Base-by-base conservation (phyloP, 1,139 yeast species). In the Zygoascus meyerae region DNA sequence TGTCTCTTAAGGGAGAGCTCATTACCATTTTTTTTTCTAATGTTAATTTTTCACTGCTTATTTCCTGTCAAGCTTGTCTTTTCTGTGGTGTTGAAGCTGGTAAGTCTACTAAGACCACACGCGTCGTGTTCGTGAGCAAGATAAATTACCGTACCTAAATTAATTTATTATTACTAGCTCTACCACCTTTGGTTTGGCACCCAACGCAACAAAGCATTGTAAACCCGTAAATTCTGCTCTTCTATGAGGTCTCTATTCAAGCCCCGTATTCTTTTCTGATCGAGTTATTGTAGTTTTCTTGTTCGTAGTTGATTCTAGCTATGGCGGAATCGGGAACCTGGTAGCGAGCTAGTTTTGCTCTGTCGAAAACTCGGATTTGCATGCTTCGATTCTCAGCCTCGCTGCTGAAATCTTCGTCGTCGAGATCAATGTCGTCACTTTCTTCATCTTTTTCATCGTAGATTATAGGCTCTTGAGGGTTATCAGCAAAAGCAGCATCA, bases 401-500 rank as follows among this genome's bases (percentile, higher is more conserved):
- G 8, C 12, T 26, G 6, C 32, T 42, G 2, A 36, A 31, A 26
- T 48, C 47, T 8, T 42, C 52, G 17, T 42, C 45, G 10, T 36
- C 34, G 14, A 31, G 16, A 28, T 41, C 47, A 12, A 26, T 31
- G 9, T 47, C 44, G 4, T 39, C 41, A 26, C 26, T 11, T n/a
- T 35, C 18, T 32, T 38, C 21, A 2, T 28, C 21, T n/a, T 38
- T 46, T 12, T 33, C 47, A 4, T 34, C 40, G 11, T 28, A 28
- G 26, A 37, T 30, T 14, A 17, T 17, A 11, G 18, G 37, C 18
- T 43, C 44, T 26, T 45, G 44, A 31, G 42, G 40, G 39, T 50
- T 48, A 32, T 50, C 53, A 21, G 44, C 50, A 42, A 48, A 52
- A 6, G 47, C 52, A 26, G 46, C 37, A 29, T 46, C 45, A 31